Evolutionary conservation across 2,329 filamentous ascomycete genomes (phyloP), one percentile per base, ranked within the genome.

Genomic region (Fusarium falciforme): DNA sequence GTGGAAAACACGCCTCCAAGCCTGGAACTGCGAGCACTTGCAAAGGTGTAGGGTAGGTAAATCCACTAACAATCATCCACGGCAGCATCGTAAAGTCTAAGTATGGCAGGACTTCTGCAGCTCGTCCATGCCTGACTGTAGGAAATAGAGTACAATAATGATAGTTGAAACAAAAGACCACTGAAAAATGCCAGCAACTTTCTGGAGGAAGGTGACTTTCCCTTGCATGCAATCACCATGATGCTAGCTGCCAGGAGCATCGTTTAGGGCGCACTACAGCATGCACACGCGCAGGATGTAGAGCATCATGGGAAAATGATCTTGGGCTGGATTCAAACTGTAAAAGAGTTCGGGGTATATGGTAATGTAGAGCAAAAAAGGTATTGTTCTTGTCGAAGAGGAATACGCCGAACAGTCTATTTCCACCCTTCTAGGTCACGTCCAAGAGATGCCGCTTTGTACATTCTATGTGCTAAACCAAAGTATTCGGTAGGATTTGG

Each of bases 111-210:
- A 10, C 16, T 17, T 49, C 9, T 5, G 1, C 10, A 17, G 25
- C 5, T 29, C 8, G 42, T 17, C 16, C 9, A n/a, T 4, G 9
- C 1, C 16, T 11, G 9, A 10, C 14, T 29, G 1, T 17, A 0
- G 2, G 6, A 49, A 17, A 27, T 17, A 10, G 8, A 11, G 2
- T 11, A 17, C 2, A 27, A 6, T 10, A 3, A 47, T 27, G 22
- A 49, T 29, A 6, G 17, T 29, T 17, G 0, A 27, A 5, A 49
- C 14, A 49, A 25, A 49, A 7, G 1, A 29, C 2, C 1, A 6
- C 16, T 6, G 44, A 17, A 27, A 47, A 25, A 27, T 27, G 2
- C 22, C 3, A 11, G 8, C 9, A 6, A 17, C 6, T 27, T 6
- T 17, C 29, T 4, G 8, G 16, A 49, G 16, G 40, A 42, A 6